These are phyloP conservation scores for Hirschfeldia incana DNA, from an alignment of 345 rosid genomes.

Conservation along the genomic window DNA sequence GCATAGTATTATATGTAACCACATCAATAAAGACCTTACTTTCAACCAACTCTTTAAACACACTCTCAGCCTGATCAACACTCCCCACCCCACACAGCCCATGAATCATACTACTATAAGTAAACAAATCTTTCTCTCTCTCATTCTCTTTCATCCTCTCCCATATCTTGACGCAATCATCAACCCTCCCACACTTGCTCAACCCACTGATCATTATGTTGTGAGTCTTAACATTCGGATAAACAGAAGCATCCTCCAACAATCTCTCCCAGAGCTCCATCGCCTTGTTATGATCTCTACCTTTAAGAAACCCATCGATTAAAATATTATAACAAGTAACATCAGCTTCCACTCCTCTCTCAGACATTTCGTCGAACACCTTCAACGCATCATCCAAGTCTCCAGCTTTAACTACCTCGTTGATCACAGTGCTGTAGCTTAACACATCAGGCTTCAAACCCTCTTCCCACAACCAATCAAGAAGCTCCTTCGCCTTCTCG, in stretches of 20 bases:
- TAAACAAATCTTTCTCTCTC: constrained; percentile 61
- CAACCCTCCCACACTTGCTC: constrained; percentile 67
- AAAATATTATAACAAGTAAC: constrained; percentile 73
- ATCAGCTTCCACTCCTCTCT: constrained; percentile 53
- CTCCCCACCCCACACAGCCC: constrained; percentile 66
- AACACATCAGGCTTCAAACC: constrained; percentile 58
- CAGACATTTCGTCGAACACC: constrained; percentile 85
- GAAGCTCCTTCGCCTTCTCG: constrained; percentile 52
- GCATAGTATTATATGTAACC: constrained; percentile 78
- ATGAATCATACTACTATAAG: constrained; percentile 67
- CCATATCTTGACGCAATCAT: constrained; percentile 73
- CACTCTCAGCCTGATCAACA: constrained; percentile 64
- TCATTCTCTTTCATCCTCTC: constrained; percentile 74
- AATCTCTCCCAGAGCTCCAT: constrained; percentile 64
- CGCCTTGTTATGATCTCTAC: constrained; percentile 51
- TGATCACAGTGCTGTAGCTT: constrained; percentile 64
- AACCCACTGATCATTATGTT: constrained; percentile 84
- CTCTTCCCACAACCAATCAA: constrained; percentile 61
- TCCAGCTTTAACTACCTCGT: constrained; percentile 54
- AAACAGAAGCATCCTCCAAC: constrained; percentile 50
- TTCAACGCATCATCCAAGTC: constrained; percentile 53
- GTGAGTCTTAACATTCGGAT: constrained; percentile 75
- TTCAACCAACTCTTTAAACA: constrained; percentile 62
- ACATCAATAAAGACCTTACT: constrained; percentile 56
- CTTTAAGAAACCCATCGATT: constrained; percentile 70